These are phyloP conservation scores for Diaporthe citri DNA, from an alignment of 2,329 filamentous ascomycete species.

Conservation along the genomic window DNA sequence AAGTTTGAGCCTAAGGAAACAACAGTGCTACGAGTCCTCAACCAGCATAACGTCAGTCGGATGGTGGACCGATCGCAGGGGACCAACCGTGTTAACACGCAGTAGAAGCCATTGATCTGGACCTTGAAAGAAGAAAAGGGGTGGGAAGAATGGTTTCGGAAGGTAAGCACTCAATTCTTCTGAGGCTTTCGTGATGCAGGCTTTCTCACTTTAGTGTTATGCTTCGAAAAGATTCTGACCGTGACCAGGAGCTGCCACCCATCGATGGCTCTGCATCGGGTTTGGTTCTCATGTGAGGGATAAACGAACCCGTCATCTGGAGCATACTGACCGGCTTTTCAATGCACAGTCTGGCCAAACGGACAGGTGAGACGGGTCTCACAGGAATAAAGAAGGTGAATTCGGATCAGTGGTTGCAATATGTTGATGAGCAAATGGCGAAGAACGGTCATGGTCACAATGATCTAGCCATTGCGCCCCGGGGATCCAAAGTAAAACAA, in stretches of 20 bases:
- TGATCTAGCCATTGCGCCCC: not conserved
- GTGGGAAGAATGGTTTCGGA: conserved; percentile 25
- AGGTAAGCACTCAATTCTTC: not conserved
- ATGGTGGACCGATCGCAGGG: too few species aligned
- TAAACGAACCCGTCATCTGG: too few species aligned
- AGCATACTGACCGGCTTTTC: not conserved
- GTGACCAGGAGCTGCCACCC: not conserved
- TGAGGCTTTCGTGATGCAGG: not conserved
- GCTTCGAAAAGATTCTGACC: not conserved
- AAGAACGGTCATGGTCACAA: not conserved
- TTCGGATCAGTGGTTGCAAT: conserved; percentile 27
- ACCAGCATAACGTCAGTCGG: not conserved
- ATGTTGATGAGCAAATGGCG: not conserved
- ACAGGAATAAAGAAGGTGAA: not conserved
- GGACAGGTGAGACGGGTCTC: conserved; percentile 20
- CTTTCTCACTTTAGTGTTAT: not conserved
- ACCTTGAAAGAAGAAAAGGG: conserved; percentile 33
- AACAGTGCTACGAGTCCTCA: conserved; percentile 1
- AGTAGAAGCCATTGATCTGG: not conserved
- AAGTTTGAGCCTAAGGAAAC: conserved; percentile 25
- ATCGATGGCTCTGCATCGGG: conserved; percentile 7
- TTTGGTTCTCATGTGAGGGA: conserved; percentile 28
- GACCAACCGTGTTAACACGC: not conserved
- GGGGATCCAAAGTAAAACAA: not conserved
- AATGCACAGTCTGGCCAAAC: conserved; percentile 13